Percentiles rank a stretch among this genome's conserved stretches.
Evolutionary conservation across 1,284 basidiomycete species (phyloP).

Genomic region (Cystobasidium pallidum): DNA sequence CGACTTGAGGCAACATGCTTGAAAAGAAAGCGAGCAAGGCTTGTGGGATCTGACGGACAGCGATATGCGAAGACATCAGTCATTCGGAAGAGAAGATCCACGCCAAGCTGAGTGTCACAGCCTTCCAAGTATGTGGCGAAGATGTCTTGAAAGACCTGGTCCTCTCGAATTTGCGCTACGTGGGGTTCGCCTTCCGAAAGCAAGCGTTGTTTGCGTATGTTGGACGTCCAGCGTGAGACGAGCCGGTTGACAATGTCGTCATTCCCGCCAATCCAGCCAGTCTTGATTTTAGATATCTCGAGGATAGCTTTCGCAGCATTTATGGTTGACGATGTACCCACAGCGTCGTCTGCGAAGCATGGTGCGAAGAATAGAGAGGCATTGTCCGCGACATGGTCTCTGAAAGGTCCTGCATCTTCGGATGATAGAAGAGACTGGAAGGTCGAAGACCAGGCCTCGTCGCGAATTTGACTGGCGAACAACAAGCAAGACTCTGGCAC

Average conservation of each 20-base stretch:
- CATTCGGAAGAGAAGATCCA: constrained; percentile 87
- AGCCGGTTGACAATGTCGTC: constrained; percentile 55
- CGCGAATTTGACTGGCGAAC: constrained; percentile 67
- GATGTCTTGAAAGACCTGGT: constrained; percentile 71
- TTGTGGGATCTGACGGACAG: constrained; percentile 78
- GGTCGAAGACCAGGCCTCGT: constrained; percentile 48
- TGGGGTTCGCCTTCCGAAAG: constrained; percentile 60
- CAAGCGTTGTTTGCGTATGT: constrained; percentile 49
- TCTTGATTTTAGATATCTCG: constrained; percentile 71
- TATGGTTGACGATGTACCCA: constrained; percentile 45
- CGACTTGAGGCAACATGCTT: constrained; percentile 71
- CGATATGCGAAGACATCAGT: constrained; percentile 80
- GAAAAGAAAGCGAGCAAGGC: constrained; percentile 85
- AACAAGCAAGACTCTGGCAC: constrained; percentile 84
- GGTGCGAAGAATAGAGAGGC: constrained; percentile 66
- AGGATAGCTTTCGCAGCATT: constrained; percentile 63
- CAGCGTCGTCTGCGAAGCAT: constrained; percentile 45
- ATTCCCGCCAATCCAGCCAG: constrained; percentile 67
- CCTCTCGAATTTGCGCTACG: constrained; percentile 62
- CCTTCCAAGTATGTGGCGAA: constrained; percentile 66
- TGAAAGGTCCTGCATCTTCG: constrained; percentile 72
- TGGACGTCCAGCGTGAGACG: constrained; percentile 56
- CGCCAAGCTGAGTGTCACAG: constrained; percentile 65
- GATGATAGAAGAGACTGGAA: constrained; percentile 57
- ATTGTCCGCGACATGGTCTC: constrained; percentile 71